Evolutionary conservation across 345 rosid genomes (phyloP).

Genomic region (Clarkia xantiana): DNA sequence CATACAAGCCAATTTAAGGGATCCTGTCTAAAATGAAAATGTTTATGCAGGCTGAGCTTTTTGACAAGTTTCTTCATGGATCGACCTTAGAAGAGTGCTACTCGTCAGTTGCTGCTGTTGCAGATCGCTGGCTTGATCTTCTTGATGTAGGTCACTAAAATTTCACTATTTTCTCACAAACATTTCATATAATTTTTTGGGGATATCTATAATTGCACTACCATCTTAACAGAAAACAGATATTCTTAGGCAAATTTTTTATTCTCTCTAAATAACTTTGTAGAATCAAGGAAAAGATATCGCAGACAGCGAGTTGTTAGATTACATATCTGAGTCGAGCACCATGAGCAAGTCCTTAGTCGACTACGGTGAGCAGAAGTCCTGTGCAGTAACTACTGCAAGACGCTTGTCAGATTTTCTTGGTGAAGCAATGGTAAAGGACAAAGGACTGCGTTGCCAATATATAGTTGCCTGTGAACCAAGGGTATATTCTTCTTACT

Average conservation of each 20-base stretch:
- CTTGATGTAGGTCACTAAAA: slow-evolving; percentile 50
- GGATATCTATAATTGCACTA: neutral
- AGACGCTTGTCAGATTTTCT: slow-evolving; percentile 90
- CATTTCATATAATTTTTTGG: neutral
- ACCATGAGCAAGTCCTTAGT: slow-evolving; percentile 97
- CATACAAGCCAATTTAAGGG: too few species aligned
- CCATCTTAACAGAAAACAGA: neutral
- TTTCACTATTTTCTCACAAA: neutral
- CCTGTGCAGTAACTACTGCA: slow-evolving; percentile 98
- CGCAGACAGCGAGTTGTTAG: slow-evolving; percentile 85
- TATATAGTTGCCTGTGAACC: slow-evolving; percentile 95
- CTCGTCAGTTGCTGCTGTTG: slow-evolving; percentile 84
- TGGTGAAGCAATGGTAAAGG: slow-evolving; percentile 88
- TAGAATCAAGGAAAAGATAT: slow-evolving; percentile 89
- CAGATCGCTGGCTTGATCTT: slow-evolving; percentile 96
- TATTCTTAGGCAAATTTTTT: neutral
- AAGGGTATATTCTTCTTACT: slow-evolving; percentile 29
- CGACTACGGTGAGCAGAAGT: slow-evolving; percentile 91
- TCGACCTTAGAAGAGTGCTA: slow-evolving; percentile 85
- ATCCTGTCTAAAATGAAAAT: neutral
- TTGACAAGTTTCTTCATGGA: slow-evolving; percentile 88
- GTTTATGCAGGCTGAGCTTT: slow-evolving; percentile 76
- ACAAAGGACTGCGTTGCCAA: slow-evolving; percentile 94
- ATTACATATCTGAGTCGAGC: slow-evolving; percentile 96
- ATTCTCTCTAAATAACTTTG: slow-evolving; percentile 5